A percentile compares a stretch with the other conserved stretches of the same genome.
These are phyloP conservation scores for Fusarium secorum DNA, from an alignment of 2,329 filamentous ascomycete genomes.

Conservation along the genomic window DNA sequence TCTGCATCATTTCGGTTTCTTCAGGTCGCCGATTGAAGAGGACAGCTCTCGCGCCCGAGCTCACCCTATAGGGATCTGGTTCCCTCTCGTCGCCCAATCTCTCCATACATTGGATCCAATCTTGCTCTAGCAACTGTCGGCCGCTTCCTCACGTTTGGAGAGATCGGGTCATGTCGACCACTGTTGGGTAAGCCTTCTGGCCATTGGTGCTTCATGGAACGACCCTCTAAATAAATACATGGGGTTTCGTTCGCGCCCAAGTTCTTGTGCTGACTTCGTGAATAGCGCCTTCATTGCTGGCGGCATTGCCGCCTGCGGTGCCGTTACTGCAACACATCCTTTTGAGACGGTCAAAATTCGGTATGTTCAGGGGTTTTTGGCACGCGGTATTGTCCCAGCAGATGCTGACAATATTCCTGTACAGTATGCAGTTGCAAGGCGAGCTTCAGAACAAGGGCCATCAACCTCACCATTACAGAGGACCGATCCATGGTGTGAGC, in stretches of 20 bases:
- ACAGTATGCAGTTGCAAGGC: slow-evolving; percentile 91
- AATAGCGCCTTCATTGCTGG: slow-evolving; percentile 88
- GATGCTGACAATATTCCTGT: slow-evolving; percentile 3
- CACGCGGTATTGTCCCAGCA: background rate
- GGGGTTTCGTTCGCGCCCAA: background rate
- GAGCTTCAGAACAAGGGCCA: slow-evolving; percentile 88
- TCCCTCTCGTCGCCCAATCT: background rate
- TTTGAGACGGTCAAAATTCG: slow-evolving; percentile 99
- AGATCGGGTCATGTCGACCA: slow-evolving; percentile 41
- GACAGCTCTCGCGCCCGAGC: slow-evolving; percentile 31
- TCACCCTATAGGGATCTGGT: slow-evolving; percentile 24
- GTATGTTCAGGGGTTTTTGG: slow-evolving; percentile 56
- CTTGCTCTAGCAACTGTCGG: slow-evolving; percentile 3
- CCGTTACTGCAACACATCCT: slow-evolving; percentile 95
- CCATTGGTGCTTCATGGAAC: background rate
- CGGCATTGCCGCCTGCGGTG: slow-evolving; percentile 95
- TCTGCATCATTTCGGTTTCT: background rate
- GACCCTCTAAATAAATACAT: background rate
- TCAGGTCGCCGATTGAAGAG: slow-evolving; percentile 19
- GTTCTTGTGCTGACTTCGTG: slow-evolving; percentile 8
- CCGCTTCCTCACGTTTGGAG: slow-evolving; percentile 29
- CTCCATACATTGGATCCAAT: background rate
- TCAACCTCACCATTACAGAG: slow-evolving; percentile 87
- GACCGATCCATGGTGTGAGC: slow-evolving; percentile 87
- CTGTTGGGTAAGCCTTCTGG: slow-evolving; percentile 47